Conservation (phyloP, 2,329 filamentous ascomycete genomes). For the Plenodomus lindquistii region DNA sequence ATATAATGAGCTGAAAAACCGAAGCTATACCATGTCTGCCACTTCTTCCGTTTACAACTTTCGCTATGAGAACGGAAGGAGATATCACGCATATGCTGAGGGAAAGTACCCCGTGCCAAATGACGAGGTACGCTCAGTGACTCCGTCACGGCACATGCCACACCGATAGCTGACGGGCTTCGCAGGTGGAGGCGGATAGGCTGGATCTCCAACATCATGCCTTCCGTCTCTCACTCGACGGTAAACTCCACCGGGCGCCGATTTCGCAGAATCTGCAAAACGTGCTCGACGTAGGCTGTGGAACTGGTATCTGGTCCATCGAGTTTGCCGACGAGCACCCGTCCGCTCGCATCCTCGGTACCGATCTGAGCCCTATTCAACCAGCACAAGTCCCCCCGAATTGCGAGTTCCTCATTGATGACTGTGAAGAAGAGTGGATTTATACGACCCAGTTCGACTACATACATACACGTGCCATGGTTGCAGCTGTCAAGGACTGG, state of each 20-base stretch:
- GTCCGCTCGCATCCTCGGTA: conserved; percentile 37
- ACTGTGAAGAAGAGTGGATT: conserved; percentile 57
- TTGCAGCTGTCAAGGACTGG: conserved; percentile 60
- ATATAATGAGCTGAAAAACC: background rate
- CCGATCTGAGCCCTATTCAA: conserved; percentile 41
- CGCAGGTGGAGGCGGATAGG: conserved; percentile 32
- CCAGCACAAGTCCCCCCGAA: conserved; percentile 37
- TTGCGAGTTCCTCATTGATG: conserved; percentile 42
- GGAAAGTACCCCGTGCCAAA: conserved; percentile 39
- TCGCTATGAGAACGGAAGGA: conserved; percentile 34
- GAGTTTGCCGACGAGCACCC: conserved; percentile 40
- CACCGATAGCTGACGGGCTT: conserved; percentile 10
- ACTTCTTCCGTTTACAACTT: conserved; percentile 37
- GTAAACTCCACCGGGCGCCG: conserved; percentile 33
- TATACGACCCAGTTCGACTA: conserved; percentile 60
- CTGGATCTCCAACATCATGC: conserved; percentile 41
- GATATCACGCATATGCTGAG: conserved; percentile 39
- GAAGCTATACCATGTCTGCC: conserved; percentile 36
- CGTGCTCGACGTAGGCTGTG: conserved; percentile 39
- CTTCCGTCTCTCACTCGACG: conserved; percentile 39
- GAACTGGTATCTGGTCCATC: conserved; percentile 41
- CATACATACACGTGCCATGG: conserved; percentile 59
- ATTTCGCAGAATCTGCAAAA: conserved; percentile 31
- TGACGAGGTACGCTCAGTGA: conserved; percentile 29
- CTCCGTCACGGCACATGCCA: background rate